Evolutionary conservation across 2,329 filamentous ascomycete species (phyloP).

Genomic region (Monosporascus sp.): DNA sequence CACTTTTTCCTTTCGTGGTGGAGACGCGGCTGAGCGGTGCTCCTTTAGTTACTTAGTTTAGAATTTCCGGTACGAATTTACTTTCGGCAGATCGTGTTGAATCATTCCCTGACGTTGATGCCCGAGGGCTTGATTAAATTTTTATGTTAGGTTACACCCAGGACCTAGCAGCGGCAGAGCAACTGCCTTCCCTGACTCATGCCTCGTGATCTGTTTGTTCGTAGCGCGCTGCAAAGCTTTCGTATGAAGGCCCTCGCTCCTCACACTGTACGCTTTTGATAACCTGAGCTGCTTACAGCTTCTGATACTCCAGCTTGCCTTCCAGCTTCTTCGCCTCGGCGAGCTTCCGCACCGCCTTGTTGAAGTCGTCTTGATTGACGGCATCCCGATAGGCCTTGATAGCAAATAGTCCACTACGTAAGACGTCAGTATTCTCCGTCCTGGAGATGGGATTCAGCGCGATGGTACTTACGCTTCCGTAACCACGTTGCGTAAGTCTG

Average conservation of each 20-base stretch:
- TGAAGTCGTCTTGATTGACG: conserved; percentile 98
- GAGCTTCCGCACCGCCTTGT: conserved; percentile 97
- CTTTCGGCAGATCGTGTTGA: background rate
- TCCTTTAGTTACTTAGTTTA: background rate
- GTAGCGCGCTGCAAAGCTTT: background rate
- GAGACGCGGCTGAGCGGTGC: background rate
- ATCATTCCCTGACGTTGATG: background rate
- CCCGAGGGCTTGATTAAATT: background rate
- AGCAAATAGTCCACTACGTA: conserved; percentile 76
- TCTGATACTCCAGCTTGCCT: conserved; percentile 96
- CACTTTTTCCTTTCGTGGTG: background rate
- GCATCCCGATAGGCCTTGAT: conserved; percentile 98
- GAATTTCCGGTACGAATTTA: background rate
- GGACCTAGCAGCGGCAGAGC: background rate
- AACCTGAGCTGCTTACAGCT: conserved; percentile 56
- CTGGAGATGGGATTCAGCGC: background rate
- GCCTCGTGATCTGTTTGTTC: background rate
- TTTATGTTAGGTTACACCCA: background rate
- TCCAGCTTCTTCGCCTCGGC: conserved; percentile 97
- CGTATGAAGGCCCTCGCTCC: background rate
- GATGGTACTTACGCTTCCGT: conserved; percentile 86
- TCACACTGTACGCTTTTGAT: background rate
- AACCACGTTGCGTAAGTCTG: conserved; percentile 94
- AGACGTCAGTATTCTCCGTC: conserved; percentile 17
- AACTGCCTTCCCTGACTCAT: background rate